Evolutionary conservation across 257 asterid species (phyloP).

Genomic region (Osmanthus fragrans): DNA sequence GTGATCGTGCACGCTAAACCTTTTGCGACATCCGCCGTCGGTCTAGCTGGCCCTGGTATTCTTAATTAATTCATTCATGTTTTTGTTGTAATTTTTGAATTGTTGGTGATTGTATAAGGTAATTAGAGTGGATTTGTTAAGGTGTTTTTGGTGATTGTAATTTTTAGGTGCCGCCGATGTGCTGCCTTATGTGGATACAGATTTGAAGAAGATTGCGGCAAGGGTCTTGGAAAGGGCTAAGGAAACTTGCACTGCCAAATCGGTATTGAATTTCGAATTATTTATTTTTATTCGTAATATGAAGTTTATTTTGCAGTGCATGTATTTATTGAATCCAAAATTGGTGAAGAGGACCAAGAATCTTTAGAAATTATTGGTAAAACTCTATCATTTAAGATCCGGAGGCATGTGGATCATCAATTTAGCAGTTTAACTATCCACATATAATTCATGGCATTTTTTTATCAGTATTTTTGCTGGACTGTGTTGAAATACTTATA

Average conservation of each 20-base stretch:
- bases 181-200: slow-evolving; percentile 60
- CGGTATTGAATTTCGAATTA: slow-evolving; percentile 37
- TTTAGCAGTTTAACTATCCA: neutral
- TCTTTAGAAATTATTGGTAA: no score
- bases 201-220: slow-evolving; percentile 68
- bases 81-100: neutral
- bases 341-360: no score
- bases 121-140: neutral
- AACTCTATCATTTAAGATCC: no score
- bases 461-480: neutral
- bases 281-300: neutral
- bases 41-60: slow-evolving; percentile 77
- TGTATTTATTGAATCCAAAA: no score
- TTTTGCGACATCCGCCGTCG: slow-evolving; percentile 49
- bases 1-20: slow-evolving; percentile 75
- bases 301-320: no score
- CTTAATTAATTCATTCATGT: neutral
- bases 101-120: neutral
- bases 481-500: neutral
- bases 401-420: neutral
- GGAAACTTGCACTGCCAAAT: slow-evolving; percentile 58
- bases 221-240: slow-evolving; percentile 66
- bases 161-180: slow-evolving; percentile 65
- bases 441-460: neutral
- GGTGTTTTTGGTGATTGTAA: slow-evolving; percentile 4